These are phyloP conservation scores for Cymbopogon citratus DNA, from an alignment of 176 grass and related monocot genomes.

Conservation along the genomic window DNA sequence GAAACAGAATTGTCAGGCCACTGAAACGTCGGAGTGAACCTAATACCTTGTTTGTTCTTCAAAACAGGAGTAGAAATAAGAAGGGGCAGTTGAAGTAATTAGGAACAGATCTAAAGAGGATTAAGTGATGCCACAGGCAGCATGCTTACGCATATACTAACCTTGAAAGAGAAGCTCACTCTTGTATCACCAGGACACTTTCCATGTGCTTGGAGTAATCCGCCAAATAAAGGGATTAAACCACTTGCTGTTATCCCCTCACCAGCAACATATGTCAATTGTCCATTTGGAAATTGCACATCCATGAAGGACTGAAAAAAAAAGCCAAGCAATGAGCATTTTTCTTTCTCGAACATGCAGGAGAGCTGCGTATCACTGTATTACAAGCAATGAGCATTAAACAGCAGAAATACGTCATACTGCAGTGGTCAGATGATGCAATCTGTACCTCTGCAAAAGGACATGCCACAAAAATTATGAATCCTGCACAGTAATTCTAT, in stretches of 20 bases:
- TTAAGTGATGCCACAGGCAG: background rate
- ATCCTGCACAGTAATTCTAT: background rate
- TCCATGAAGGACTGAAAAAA: constrained; percentile 88
- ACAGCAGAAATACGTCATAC: background rate
- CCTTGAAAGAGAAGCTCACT: constrained; percentile 87
- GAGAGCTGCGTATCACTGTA: no score
- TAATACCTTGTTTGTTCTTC: constrained; percentile 57
- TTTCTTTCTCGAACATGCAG: no score
- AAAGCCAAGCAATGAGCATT: constrained; percentile 20
- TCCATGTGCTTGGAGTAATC: constrained; percentile 73
- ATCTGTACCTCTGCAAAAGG: background rate
- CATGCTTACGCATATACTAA: constrained; percentile 21
- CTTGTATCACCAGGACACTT: constrained; percentile 86
- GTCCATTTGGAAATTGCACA: constrained; percentile 84
- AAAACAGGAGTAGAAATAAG: constrained; percentile 3
- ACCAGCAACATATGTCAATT: constrained; percentile 87
- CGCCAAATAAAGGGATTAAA: constrained; percentile 75
- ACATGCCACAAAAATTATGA: background rate
- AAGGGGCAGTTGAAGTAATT: constrained; percentile 19
- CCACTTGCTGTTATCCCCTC: constrained; percentile 83
- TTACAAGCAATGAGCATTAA: constrained; percentile 18
- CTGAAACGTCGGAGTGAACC: constrained; percentile 55
- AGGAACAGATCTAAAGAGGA: constrained; percentile 2
- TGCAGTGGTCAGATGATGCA: background rate
- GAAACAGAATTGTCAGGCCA: constrained; percentile 83